Evolutionary conservation across 23 red algal species (phyloP), one percentile per base, ranked within the genome.

Genomic region (Pyropia yezoensis): DNA sequence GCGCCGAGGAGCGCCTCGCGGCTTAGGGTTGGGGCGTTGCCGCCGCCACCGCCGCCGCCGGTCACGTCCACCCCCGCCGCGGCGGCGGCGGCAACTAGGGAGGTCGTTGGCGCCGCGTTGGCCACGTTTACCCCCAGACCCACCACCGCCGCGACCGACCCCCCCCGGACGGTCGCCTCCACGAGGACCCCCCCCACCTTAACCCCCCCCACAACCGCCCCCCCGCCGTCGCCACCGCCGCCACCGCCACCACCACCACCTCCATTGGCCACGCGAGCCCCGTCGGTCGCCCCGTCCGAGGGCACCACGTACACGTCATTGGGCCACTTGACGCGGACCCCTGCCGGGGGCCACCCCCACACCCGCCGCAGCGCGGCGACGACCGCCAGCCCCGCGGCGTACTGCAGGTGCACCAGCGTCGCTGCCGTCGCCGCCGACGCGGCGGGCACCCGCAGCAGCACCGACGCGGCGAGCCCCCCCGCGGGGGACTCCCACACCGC

Each of bases 311-410:
- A 82, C 59, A 96, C 26, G 59, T 96, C 90, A 50, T 96, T 96
- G 14, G 90, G 90, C 90, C 90, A 96, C 57, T 96, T 96, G 66
- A 96, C 83, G 52, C 70, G 69, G 24, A 96, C 28, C 14, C 17
- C 52, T 12, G 34, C 24, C 13, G 59, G 32, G 25, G 54, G 50
- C 79, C 67, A 74, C 33, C 45, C 15, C 26, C 50, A 50, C 21
- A 66, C 50, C 21, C 27, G 26, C 14, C 20, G 32, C 23, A 79
- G 75, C 5, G 67, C 63, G 26, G 77, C 70, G 15, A 77, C 67
- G 11, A 83, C 66, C 66, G 90, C 73, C 2, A 96, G 34, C 21
- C 75, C 90, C 14, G 84, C 90, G 21, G 88, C 67, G 64, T 88
- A 96, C 61, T 96, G 90, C 50, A 96, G 32, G 58, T 88, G 28